Base-by-base conservation (phyloP, 2,329 filamentous ascomycete species). In the Xylariaceae sp. region DNA sequence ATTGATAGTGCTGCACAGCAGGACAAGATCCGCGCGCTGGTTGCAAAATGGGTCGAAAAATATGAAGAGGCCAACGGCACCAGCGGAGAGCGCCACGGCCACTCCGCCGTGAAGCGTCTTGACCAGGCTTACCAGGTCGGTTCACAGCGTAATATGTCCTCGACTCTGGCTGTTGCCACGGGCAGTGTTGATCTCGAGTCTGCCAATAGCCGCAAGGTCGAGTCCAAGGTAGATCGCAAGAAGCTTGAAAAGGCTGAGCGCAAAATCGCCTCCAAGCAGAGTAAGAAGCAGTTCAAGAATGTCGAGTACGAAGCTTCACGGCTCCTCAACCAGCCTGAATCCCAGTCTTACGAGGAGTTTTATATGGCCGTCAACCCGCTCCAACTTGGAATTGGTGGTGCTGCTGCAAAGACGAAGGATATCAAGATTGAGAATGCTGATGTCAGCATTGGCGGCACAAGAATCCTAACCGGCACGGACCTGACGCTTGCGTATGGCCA, bases 351-450 rank as follows among this genome's bases (percentile, higher is more conserved):
- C 74, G 95, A 99, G 77, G 95, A 99, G 74, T 98, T 99, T 78
- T 99, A 96, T 84, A 98, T 99, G 95, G 89, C 92, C 51, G 95
- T 99, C 80, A 99, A 99, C 75, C 95, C 95, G 60, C 84, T 99
- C 62, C 94, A 98, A 73, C 71, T 98, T 59, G 94, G 92, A 52
- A 78, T 82, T 64, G 75, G 84, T 54, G 75, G 87, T 58, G 83
- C 87, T 28, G 78, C 89, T 58, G 85, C 86, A 65, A 99, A 98
- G 87, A 96, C 93, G 76, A 99, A 99, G 82, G 95, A 99, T 73
- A 93, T 99, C 82, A 99, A 98, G 79, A 81, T 99, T 66, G 95
- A 99, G 76, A 92, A 91, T 68, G 92, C 96, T 71, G 95, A 99
- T 75, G 90, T 99, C 52, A 90, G 92, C 39, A 97, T 99, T 70